Conservation (phyloP, 495 filamentous ascomycete species). For the Penicillium steckii region DNA sequence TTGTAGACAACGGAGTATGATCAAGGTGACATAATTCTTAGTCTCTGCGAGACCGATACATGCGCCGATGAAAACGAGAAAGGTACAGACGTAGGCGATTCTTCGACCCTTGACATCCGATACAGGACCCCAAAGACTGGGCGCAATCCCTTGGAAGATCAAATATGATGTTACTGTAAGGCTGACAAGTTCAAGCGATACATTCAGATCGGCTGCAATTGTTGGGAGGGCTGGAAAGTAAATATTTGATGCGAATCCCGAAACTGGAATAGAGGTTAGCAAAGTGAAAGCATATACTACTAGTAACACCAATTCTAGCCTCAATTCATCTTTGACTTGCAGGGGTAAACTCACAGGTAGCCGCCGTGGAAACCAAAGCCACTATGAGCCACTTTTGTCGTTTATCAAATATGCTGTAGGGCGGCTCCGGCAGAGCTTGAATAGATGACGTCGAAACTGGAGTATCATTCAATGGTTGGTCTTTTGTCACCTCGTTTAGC, state of each 20-base stretch:
- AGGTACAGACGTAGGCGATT: slow-evolving; percentile 42
- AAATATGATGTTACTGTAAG: slow-evolving; percentile 54
- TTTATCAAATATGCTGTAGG: slow-evolving; percentile 27
- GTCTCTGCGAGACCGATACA: slow-evolving; percentile 48
- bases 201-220: slow-evolving; percentile 40
- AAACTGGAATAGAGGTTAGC: slow-evolving; percentile 32
- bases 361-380: slow-evolving; percentile 44
- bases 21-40: slow-evolving; percentile 44
- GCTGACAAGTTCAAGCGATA: slow-evolving; percentile 45
- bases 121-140: slow-evolving; percentile 50
- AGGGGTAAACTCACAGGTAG: slow-evolving; percentile 45
- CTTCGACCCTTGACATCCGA: slow-evolving; percentile 51
- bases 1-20: slow-evolving; percentile 50
- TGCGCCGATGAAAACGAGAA: slow-evolving; percentile 47
- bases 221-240: slow-evolving; percentile 52
- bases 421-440: background rate
- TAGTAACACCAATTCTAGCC: too few species aligned
- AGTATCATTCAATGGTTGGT: background rate
- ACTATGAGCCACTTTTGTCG: slow-evolving; percentile 48
- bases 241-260: slow-evolving; percentile 54
- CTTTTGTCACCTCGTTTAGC: background rate
- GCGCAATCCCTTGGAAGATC: slow-evolving; percentile 51
- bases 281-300: too few species aligned
- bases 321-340: too few species aligned
- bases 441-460: background rate